A percentile compares a stretch with the other conserved stretches of the same genome.
These are phyloP conservation scores for Copromyces sp. DNA, from an alignment of 495 filamentous ascomycete genomes.

Conservation along the genomic window DNA sequence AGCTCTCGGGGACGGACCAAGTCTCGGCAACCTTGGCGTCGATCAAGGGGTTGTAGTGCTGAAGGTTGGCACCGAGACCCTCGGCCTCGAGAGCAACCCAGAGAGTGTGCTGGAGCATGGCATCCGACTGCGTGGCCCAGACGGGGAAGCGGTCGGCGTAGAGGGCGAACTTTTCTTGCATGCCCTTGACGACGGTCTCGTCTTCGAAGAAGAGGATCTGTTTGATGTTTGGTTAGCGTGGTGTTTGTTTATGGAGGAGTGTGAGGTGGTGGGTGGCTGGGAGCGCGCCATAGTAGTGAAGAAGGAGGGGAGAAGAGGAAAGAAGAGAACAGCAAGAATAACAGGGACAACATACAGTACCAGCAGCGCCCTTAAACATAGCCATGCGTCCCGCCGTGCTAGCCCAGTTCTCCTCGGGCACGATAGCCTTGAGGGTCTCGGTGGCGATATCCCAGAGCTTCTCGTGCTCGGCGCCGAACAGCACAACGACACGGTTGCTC, in stretches of 20 bases:
- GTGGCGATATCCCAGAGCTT: constrained; percentile 52
- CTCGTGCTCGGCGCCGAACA: constrained; percentile 53
- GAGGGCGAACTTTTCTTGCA: constrained; percentile 43
- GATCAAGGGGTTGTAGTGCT: constrained; percentile 65
- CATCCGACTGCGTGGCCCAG: constrained; percentile 52
- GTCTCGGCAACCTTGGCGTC: constrained; percentile 44
- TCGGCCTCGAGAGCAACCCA: constrained; percentile 62
- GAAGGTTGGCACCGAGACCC: constrained; percentile 62
- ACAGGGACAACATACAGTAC: constrained; percentile 36
- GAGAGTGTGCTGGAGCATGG: constrained; percentile 56
- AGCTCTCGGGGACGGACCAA: constrained; percentile 50
- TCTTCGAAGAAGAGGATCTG: constrained; percentile 59
- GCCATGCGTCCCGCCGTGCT: constrained; percentile 37
- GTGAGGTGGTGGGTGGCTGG: neutral
- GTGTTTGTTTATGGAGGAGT: neutral
- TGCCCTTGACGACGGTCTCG: constrained; percentile 33
- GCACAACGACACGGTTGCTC: constrained; percentile 48
- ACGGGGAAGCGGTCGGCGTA: constrained; percentile 51
- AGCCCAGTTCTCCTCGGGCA: constrained; percentile 44
- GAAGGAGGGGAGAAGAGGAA: neutral
- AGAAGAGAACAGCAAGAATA: neutral
- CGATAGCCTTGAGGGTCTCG: constrained; percentile 44
- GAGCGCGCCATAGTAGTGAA: neutral
- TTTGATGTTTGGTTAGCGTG: constrained; percentile 1
- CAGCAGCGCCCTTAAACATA: constrained; percentile 47